phyloP scores from a whole-genome alignment of 2,329 filamentous ascomycete genomes.

The Exophiala oligosperma region DNA sequence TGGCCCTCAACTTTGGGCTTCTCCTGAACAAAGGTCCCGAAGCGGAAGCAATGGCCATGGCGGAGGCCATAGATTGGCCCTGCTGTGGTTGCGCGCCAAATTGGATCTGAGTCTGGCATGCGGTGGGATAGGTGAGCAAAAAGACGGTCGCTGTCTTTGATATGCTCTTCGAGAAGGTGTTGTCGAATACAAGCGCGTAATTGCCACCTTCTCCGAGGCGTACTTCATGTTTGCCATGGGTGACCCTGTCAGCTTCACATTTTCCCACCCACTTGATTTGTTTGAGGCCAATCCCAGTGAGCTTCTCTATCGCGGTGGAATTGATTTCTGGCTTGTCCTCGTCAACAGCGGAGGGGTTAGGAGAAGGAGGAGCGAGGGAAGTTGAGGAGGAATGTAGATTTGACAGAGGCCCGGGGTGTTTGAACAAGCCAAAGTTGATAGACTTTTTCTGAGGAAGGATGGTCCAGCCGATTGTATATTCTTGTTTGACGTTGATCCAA shows the following conservation, averaged over 20 bases:
- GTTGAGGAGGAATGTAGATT: slow-evolving; percentile 50
- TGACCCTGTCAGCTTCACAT: slow-evolving; percentile 94
- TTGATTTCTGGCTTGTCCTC: slow-evolving; percentile 36
- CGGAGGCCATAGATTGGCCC: slow-evolving; percentile 54
- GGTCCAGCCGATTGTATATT: slow-evolving; percentile 95
- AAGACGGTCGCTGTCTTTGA: slow-evolving; percentile 96
- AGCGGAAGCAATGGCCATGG: slow-evolving; percentile 31
- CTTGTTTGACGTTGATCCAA: slow-evolving; percentile 89
- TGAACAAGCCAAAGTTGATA: slow-evolving; percentile 97
- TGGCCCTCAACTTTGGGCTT: slow-evolving; percentile 44
- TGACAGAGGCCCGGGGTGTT: slow-evolving; percentile 74
- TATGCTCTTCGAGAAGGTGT: slow-evolving; percentile 93
- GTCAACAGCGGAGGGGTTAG: slow-evolving; percentile 38
- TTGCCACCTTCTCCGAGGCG: slow-evolving; percentile 74
- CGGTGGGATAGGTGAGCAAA: slow-evolving; percentile 88
- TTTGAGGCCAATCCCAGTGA: slow-evolving; percentile 62
- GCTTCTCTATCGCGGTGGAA: slow-evolving; percentile 68
- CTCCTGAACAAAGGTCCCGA: slow-evolving; percentile 18
- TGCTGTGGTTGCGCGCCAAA: slow-evolving; percentile 49
- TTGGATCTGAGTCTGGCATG: slow-evolving; percentile 49
- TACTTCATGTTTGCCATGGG: slow-evolving; percentile 86
- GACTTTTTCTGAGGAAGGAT: slow-evolving; percentile 98
- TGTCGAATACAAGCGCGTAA: slow-evolving; percentile 97
- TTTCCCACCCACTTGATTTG: slow-evolving; percentile 80
- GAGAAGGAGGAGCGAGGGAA: slow-evolving; percentile 47